Conservation (phyloP, 2,329 filamentous ascomycete species). For the Chaetomium globosum region DNA sequence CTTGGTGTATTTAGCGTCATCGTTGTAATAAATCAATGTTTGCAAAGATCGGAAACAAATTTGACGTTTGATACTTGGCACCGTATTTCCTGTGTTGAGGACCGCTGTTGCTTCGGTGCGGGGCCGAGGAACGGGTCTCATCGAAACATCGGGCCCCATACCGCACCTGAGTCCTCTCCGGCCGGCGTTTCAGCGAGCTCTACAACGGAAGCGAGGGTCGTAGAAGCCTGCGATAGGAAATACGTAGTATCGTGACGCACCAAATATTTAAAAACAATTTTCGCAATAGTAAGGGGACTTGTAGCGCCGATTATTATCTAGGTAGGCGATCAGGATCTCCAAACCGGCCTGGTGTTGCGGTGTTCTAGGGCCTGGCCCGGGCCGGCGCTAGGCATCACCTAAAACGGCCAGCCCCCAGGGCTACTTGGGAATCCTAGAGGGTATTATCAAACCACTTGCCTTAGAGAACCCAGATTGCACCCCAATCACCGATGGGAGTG, state of each 20-base stretch:
- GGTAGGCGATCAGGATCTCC: not conserved
- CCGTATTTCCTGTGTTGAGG: not conserved
- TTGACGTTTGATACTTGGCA: not conserved
- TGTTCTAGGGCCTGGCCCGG: constrained; percentile 4
- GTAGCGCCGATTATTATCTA: constrained; percentile 6
- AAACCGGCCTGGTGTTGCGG: constrained; percentile 9
- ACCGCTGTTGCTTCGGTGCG: not conserved
- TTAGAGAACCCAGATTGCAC: constrained; percentile 6
- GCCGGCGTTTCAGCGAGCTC: constrained; percentile 7
- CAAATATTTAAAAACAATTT: constrained; percentile 8
- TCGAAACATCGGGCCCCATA: constrained; percentile 4
- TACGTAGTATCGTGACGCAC: not conserved
- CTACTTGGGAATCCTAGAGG: constrained; percentile 1
- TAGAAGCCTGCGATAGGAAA: not conserved
- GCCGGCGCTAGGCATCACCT: constrained; percentile 1
- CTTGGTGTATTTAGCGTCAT: not conserved
- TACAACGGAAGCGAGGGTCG: constrained; percentile 1
- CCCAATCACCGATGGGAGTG: not conserved
- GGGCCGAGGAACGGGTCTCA: constrained; percentile 11
- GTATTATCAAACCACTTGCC: not conserved
- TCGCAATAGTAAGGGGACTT: constrained; percentile 6
- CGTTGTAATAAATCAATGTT: not conserved
- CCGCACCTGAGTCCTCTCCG: constrained; percentile 2
- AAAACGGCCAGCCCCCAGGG: constrained; percentile 6
- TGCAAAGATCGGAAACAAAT: not conserved